A percentile compares a stretch with the other conserved stretches of the same genome.
Evolutionary conservation across 306 rosid species (phyloP).

Genomic region (Rosa chinensis): DNA sequence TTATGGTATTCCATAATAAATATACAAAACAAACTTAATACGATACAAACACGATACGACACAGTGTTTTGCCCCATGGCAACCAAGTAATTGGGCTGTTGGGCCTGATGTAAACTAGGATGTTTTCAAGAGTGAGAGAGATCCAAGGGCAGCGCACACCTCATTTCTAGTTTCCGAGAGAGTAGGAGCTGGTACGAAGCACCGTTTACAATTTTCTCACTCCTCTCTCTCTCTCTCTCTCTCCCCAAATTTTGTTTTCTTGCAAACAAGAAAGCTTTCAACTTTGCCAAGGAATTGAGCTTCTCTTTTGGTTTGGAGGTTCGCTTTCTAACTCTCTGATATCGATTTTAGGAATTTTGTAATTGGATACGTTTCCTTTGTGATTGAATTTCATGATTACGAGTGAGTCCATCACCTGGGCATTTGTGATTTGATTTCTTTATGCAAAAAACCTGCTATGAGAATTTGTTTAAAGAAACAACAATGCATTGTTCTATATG

Average conservation of each 20-base stretch:
- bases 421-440: background rate
- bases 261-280: conserved; percentile 11
- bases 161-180: conserved; percentile 28
- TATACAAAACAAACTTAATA: no score
- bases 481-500: background rate
- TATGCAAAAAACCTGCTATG: background rate
- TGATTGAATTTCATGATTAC: background rate
- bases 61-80: no score
- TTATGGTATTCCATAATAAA: no score
- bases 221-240: background rate
- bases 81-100: no score
- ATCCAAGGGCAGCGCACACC: conserved; percentile 5
- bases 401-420: conserved; percentile 5
- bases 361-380: conserved; percentile 8
- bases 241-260: background rate
- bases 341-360: conserved; percentile 15
- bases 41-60: no score
- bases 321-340: conserved; percentile 9
- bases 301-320: conserved; percentile 33
- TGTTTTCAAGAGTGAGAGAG: background rate
- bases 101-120: background rate
- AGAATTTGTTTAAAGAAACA: background rate
- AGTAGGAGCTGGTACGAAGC: background rate
- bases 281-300: conserved; percentile 11
- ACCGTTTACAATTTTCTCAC: conserved; percentile 10